Percentiles rank a stretch among this genome's conserved stretches.
Conservation (phyloP, 1,284 basidiomycete species). For the Leucoagaricus sp. region DNA sequence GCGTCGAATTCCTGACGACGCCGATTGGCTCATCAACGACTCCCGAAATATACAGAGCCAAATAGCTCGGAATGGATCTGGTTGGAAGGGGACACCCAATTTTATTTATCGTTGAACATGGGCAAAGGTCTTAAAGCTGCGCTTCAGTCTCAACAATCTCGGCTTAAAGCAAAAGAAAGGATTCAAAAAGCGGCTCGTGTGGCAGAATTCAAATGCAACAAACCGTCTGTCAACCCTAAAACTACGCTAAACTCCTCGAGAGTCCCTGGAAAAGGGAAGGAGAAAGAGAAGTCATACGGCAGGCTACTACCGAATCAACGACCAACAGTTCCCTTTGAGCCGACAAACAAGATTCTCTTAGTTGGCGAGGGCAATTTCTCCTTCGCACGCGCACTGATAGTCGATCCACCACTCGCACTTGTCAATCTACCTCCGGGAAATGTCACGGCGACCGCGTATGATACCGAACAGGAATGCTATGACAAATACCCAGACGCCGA, state of each 20-base stretch:
- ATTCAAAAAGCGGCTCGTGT: slow-evolving; percentile 51
- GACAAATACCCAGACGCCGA: slow-evolving; percentile 84
- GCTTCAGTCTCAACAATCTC: slow-evolving; percentile 66
- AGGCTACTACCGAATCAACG: slow-evolving; percentile 21
- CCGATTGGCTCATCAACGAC: not conserved
- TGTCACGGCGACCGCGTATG: slow-evolving; percentile 87
- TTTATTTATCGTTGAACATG: slow-evolving; percentile 34
- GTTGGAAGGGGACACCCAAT: slow-evolving; percentile 1
- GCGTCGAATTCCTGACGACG: not conserved
- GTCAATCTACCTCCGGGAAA: slow-evolving; percentile 62
- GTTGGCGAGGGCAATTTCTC: slow-evolving; percentile 98
- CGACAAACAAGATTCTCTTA: slow-evolving; percentile 81
- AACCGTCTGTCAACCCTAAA: slow-evolving; percentile 21
- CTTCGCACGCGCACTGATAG: slow-evolving; percentile 80
- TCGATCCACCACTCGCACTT: slow-evolving; percentile 50
- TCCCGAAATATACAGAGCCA: slow-evolving; percentile 5
- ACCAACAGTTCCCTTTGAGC: slow-evolving; percentile 70
- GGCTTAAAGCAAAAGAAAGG: slow-evolving; percentile 60
- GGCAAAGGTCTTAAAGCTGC: slow-evolving; percentile 65
- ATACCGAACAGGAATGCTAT: slow-evolving; percentile 76
- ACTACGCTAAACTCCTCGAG: not conserved
- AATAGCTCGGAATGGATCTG: not conserved
- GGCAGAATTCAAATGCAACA: slow-evolving; percentile 48
- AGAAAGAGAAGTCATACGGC: slow-evolving; percentile 27
- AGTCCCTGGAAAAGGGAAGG: slow-evolving; percentile 20